These are phyloP conservation scores for Ogataea saltuana DNA, from an alignment of 805 yeast genomes.

Conservation along the genomic window DNA sequence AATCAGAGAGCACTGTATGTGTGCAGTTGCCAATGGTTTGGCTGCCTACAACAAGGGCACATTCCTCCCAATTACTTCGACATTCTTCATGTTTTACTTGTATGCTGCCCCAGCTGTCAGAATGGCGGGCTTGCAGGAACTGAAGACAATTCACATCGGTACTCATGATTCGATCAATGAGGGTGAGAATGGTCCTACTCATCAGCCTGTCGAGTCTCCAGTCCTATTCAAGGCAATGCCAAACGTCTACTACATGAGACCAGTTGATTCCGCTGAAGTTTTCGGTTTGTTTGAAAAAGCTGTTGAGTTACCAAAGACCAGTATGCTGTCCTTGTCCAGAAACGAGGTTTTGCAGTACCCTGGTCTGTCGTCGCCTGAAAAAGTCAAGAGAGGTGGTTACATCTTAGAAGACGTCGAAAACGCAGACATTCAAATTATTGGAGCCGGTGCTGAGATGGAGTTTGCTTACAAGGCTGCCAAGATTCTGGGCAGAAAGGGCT, in stretches of 20 bases:
- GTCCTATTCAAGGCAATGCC: conserved; percentile 80
- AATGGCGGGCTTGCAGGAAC: conserved; percentile 79
- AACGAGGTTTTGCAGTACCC: conserved; percentile 90
- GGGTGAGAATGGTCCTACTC: conserved; percentile 94
- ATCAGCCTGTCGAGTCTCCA: conserved; percentile 79
- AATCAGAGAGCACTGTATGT: conserved; percentile 99
- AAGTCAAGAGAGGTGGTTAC: conserved; percentile 95
- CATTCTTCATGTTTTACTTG: conserved; percentile 83
- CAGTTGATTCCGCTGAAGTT: conserved; percentile 88
- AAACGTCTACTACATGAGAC: conserved; percentile 84
- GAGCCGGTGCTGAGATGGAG: conserved; percentile 95
- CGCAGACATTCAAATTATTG: conserved; percentile 67
- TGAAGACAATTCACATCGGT: conserved; percentile 83
- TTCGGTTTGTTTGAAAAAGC: conserved; percentile 79
- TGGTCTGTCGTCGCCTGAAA: conserved; percentile 81
- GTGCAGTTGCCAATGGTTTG: conserved; percentile 96
- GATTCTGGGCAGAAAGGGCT: conserved; percentile 61
- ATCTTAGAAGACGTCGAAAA: conserved; percentile 58
- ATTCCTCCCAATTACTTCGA: conserved; percentile 47
- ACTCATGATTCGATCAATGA: conserved; percentile 89
- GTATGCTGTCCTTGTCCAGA: conserved; percentile 76
- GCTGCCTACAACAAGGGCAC: conserved; percentile 96
- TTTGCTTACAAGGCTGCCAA: conserved; percentile 82
- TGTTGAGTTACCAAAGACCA: conserved; percentile 57
- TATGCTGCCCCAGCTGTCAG: conserved; percentile 88